Base-by-base conservation (phyloP, 2,329 filamentous ascomycete species). In the Neonectria faginata region DNA sequence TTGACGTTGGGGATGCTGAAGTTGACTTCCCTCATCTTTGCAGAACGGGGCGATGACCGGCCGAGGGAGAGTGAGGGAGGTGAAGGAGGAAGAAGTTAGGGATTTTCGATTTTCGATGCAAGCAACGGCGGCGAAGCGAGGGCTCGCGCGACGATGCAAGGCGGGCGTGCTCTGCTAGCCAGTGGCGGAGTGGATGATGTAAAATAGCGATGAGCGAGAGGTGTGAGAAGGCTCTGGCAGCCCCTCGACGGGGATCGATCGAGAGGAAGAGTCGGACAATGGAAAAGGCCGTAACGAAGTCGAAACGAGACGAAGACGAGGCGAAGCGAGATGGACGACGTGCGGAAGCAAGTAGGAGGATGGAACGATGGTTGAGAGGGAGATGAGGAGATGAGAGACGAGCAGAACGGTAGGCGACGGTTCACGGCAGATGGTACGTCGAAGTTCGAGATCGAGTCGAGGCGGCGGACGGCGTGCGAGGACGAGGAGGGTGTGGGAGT, bases 1-100 rank as follows among this genome's bases (percentile, higher is more conserved):
- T 98, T 98, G 88, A 97, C 94, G 86, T 96, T 97, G 59, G 96
- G 95, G 79, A 98, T 97, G 84, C 94, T 97, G 83, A 98, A 98
- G 83, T 98, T 98, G 84, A 97, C 94, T 88, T 99, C 96, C 85
- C 96, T 93, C 96, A 99, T 99, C 82, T 80, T 95, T 88, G 67
- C 69, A 62, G 66, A 67, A 67, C 69, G 67, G 66, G 66, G 62
- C 65, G 66, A 64, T 66, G 68, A 60, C 56, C 53, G 39, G 54
- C 52, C 48, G 54, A 59, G 48, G 56, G 52, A 57, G 57, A 62
- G 60, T 57, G 60, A 65, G 64, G 56, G 48, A 66, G 60, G 57
- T 42, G 60, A 41, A 59, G 60, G 50, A 62, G 62, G 63, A 51
- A 51, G 53, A 18, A 18, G 29, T 52, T 58, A 29, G 20, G 22